Evolutionary conservation across 371 early-diverging fungal genomes (phyloP).

Genomic region (Mortierella sp.): DNA sequence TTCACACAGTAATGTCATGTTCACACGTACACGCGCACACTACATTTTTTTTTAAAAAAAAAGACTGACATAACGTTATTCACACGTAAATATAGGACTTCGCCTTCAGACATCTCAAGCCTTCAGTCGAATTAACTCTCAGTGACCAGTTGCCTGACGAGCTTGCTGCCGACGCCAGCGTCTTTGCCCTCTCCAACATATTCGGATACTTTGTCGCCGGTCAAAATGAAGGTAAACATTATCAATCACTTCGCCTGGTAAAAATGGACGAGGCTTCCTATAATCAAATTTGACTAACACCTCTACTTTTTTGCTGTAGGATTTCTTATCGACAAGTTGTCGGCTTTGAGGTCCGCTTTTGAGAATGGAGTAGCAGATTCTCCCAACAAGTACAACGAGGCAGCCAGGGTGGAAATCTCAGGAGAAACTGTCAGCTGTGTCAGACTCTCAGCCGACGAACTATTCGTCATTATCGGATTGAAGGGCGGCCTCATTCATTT

Average conservation of each 20-base stretch:
- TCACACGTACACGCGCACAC: not conserved
- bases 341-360: conserved; percentile 37
- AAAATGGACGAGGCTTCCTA: not conserved
- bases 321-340: conserved; percentile 41
- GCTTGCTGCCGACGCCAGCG: conserved; percentile 21
- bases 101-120: conserved; percentile 35
- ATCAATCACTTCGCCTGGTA: too few species aligned
- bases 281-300: not conserved
- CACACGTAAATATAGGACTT: conserved; percentile 25
- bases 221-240: conserved; percentile 29
- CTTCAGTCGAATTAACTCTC: conserved; percentile 23
- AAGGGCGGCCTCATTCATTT: conserved; percentile 25
- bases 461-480: conserved; percentile 31
- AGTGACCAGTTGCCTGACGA: conserved; percentile 18
- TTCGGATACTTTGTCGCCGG: conserved; percentile 55
- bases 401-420: conserved; percentile 25
- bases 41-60: not conserved
- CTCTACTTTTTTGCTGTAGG: conserved; percentile 17
- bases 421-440: conserved; percentile 29
- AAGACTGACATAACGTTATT: not conserved
- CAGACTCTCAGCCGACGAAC: conserved; percentile 48
- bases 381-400: conserved; percentile 23
- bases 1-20: not conserved
- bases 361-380: conserved; percentile 19
- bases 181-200: conserved; percentile 47